Evolutionary conservation across 108 stramenopile genomes (phyloP), one percentile per base, ranked within the genome.

Genomic region (Cyclostephanos tholiformis): DNA sequence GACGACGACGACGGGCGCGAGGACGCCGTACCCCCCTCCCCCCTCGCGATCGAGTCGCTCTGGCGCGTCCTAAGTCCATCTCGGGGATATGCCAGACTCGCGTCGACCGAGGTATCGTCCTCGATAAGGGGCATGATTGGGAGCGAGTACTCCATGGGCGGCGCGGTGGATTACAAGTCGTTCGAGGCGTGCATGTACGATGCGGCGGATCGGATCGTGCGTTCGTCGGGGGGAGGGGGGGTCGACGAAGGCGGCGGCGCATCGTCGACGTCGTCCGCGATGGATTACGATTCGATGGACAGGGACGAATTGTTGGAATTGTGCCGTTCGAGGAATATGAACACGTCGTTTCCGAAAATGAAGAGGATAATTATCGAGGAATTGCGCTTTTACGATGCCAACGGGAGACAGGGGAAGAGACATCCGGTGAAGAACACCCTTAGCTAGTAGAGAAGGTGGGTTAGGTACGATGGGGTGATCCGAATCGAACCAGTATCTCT

Each of bases 301-400:
- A 74, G 63, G 49, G 81, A 77, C 30, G 81, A 82, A 27, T 51
- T 82, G 46, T 35, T 73, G 71, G 62, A 55, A 41, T 32, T 67
- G 32, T 67, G 66, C 38, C 49, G 16, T 2, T 57, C 77, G 20
- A 32, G 81, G 12, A 71, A 71, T 11, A 82, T 82, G 76, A 77
- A 58, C 23, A 63, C 71, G 23, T 59, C 36, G 2, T 79, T 72
- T 67, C 76, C 76, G 41, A 77, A 67, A 22, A 68, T 82, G 81
- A 66, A 66, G 41, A 63, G 81, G 16, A 72, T 77, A 55, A 77
- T 77, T 49, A 82, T 82, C 63, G 81, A 82, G 46, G 80, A 82
- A 53, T 61, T 82, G 30, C 53, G 80, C 3, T 82, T 82, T 53
- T 82, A 63, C 66, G 80, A 82, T 67, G 70, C 52, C 2, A 35